These are phyloP conservation scores for Boeremia exigua DNA, from an alignment of 2,329 filamentous ascomycete genomes.

Conservation along the genomic window DNA sequence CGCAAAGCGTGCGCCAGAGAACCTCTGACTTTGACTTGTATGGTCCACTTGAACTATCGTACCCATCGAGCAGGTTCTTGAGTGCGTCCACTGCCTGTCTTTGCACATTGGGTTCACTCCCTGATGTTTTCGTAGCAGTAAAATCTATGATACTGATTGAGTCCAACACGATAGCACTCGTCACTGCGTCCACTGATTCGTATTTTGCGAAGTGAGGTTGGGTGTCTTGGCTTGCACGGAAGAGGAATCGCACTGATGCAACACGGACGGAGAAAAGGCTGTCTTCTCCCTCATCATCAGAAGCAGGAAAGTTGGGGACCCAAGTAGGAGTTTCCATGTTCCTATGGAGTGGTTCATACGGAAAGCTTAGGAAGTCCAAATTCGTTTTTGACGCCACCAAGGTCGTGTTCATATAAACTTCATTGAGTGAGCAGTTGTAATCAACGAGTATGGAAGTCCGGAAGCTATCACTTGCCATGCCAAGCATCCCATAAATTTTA, in stretches of 20 bases:
- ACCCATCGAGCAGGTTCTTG: background rate
- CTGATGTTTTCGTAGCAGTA: too few relatives aligned
- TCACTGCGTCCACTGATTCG: background rate
- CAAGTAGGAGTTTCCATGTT: background rate
- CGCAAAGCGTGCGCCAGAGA: constrained; percentile 1
- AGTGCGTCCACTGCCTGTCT: background rate
- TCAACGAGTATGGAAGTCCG: background rate
- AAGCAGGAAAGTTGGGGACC: background rate
- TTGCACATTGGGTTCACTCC: background rate
- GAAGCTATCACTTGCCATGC: background rate
- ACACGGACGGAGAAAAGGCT: background rate
- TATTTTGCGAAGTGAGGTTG: background rate
- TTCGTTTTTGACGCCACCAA: background rate
- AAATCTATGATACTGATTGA: background rate
- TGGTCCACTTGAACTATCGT: background rate
- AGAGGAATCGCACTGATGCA: background rate
- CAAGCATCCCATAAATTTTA: constrained; percentile 1
- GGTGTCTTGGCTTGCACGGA: background rate
- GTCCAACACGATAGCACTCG: background rate
- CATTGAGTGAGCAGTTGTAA: background rate
- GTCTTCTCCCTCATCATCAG: background rate
- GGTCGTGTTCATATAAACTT: background rate
- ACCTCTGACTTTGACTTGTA: background rate
- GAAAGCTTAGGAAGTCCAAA: background rate
- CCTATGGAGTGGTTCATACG: background rate